These are phyloP conservation scores for Xylariaceae sp. DNA, from an alignment of 2,329 filamentous ascomycete genomes.

Conservation along the genomic window DNA sequence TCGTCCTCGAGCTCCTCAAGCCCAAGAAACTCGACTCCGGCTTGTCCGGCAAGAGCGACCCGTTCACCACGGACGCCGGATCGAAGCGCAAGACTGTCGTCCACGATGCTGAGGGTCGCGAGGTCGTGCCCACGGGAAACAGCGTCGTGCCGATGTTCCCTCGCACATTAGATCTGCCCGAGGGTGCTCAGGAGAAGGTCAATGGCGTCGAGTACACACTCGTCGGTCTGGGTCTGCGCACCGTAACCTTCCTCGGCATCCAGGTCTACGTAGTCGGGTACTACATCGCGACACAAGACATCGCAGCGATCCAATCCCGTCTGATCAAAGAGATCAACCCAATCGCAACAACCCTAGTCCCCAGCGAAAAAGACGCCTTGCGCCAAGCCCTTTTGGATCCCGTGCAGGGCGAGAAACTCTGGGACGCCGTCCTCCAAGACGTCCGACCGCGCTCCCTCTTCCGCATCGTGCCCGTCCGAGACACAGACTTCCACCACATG, in stretches of 20 bases:
- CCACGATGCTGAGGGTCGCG: slow-evolving; percentile 62
- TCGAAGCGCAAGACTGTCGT: slow-evolving; percentile 54
- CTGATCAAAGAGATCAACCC: slow-evolving; percentile 72
- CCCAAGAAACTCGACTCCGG: slow-evolving; percentile 45
- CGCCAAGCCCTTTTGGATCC: slow-evolving; percentile 65
- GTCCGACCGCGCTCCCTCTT: slow-evolving; percentile 69
- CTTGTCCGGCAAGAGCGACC: slow-evolving; percentile 36
- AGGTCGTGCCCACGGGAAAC: slow-evolving; percentile 77
- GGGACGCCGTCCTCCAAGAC: slow-evolving; percentile 64
- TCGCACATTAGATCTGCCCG: slow-evolving; percentile 56
- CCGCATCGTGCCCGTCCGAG: slow-evolving; percentile 81
- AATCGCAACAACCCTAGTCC: slow-evolving; percentile 74
- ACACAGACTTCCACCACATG: slow-evolving; percentile 90
- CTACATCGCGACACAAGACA: slow-evolving; percentile 80
- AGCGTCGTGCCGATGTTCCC: slow-evolving; percentile 76
- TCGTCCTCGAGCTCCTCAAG: slow-evolving; percentile 34
- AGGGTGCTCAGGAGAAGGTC: slow-evolving; percentile 27
- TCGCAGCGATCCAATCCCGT: slow-evolving; percentile 71
- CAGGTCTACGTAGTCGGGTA: slow-evolving; percentile 93
- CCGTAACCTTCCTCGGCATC: slow-evolving; percentile 82
- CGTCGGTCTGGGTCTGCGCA: slow-evolving; percentile 79
- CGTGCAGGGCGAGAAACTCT: slow-evolving; percentile 62
- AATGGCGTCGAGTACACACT: slow-evolving; percentile 70
- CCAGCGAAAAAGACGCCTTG: slow-evolving; percentile 72
- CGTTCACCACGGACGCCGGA: slow-evolving; percentile 45